These are phyloP conservation scores for Hysterangium stoloniferum DNA, from an alignment of 768 basidiomycete species.

Conservation along the genomic window DNA sequence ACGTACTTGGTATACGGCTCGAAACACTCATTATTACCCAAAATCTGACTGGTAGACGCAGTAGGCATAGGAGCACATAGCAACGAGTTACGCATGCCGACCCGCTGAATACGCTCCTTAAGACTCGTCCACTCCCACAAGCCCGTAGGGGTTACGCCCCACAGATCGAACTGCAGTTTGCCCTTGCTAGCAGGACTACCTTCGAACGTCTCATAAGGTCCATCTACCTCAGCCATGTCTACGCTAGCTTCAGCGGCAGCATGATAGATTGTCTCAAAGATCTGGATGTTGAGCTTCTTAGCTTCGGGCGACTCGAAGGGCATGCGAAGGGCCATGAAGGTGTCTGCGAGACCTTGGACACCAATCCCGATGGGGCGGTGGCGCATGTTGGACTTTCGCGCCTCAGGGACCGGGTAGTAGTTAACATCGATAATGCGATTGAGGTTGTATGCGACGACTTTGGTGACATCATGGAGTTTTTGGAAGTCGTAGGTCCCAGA, in stretches of 20 bases:
- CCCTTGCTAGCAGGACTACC: constrained; percentile 90
- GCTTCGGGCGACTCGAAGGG: constrained; percentile 90
- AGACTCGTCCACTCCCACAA: constrained; percentile 92
- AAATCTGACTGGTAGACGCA: constrained; percentile 95
- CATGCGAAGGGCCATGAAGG: constrained; percentile 95
- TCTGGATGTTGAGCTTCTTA: constrained; percentile 83
- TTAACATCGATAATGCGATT: constrained; percentile 93
- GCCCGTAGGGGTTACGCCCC: constrained; percentile 83
- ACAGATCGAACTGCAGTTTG: constrained; percentile 88
- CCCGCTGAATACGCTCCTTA: constrained; percentile 79
- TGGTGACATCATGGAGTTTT: constrained; percentile 88
- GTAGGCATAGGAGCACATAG: constrained; percentile 98
- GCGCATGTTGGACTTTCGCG: constrained; percentile 89
- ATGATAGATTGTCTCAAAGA: constrained; percentile 99
- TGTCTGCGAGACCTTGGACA: constrained; percentile 95
- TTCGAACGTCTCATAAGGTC: constrained; percentile 81
- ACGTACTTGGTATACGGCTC: constrained; percentile 91
- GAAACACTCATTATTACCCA: constrained; percentile 98
- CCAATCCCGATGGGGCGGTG: constrained; percentile 97
- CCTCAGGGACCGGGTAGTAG: constrained; percentile 91
- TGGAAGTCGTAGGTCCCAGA: constrained; percentile 75
- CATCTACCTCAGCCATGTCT: constrained; percentile 74
- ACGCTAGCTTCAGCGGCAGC: constrained; percentile 85
- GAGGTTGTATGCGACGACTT: constrained; percentile 88
- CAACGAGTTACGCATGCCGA: constrained; percentile 77